Evolutionary conservation across 768 basidiomycete genomes (phyloP), one percentile per base, ranked within the genome.

Genomic region (Kwoniella pini): DNA sequence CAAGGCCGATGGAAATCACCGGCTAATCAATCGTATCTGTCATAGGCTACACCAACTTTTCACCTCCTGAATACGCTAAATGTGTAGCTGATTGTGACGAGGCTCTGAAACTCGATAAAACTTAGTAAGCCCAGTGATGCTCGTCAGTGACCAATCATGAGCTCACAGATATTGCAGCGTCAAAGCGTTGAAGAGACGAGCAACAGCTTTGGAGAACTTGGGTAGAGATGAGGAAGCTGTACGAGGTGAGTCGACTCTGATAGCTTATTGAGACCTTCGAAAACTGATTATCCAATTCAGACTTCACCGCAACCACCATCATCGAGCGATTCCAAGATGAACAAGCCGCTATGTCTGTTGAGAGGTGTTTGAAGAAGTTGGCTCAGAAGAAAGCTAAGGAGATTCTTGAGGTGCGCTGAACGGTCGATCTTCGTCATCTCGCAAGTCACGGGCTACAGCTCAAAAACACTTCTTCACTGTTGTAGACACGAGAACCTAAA

Each of bases 291-390:
- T 17, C n/a, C 27, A 10, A 27, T 11, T 2, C 64, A 93, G 95
- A 99, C 78, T 98, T 87, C 82, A 97, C 95, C 0, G 91, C 95
- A n/a, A 87, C 90, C 0, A 92, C 94, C 15, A 95, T 99, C 65
- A 84, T 99, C 40, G 91, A 94, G 78, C 87, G 88, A 71, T 96
- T 98, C 85, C 83, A 87, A 74, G 91, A 94, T 72, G 85, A 89
- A 63, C 68, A 81, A 0, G 88, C 92, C 1, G 85, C 88, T 3
- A 83, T 86, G 53, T 82, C 89, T 0, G 91, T 98, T 7, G 96
- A 98, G 77, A 86, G 92, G n/a, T 90, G 95, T 19, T 80, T 98
- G 72, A 93, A 94, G 80, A 86, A 86, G 63, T 79, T 96, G 30
- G 84, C 95, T 0, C 79, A 83, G 0, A 81, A 86, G 71, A 87